Evolutionary conservation across 495 filamentous ascomycete genomes (phyloP).

Genomic region (Penicillium daleae): DNA sequence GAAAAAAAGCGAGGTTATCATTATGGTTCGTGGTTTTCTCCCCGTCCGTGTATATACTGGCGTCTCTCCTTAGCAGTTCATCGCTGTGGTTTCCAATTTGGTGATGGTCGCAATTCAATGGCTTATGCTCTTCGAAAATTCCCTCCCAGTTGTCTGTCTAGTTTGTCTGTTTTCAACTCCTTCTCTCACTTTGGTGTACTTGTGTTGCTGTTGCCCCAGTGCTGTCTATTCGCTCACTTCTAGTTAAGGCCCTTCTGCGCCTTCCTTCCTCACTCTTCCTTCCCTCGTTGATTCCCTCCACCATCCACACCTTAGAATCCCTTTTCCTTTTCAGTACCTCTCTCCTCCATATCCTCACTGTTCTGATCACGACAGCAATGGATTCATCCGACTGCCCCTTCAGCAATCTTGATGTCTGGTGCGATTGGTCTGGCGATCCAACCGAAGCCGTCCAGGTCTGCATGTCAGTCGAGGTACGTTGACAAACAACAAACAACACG

Average conservation of each 20-base stretch:
- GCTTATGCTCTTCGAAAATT: neutral
- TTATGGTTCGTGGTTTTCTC: conserved; percentile 15
- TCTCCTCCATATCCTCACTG: conserved; percentile 9
- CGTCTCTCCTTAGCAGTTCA: conserved; percentile 15
- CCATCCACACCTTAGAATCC: neutral
- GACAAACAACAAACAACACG: neutral
- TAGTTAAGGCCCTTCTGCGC: no score
- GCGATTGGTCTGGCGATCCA: conserved; percentile 38
- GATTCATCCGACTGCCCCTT: conserved; percentile 19
- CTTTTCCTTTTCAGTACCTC: neutral
- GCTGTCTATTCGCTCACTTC: neutral
- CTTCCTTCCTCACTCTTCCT: conserved; percentile 8
- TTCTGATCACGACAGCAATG: conserved; percentile 9
- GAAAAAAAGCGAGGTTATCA: conserved; percentile 22
- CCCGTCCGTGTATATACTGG: conserved; percentile 32
- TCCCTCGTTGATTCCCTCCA: conserved; percentile 7
- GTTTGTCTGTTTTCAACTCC: neutral
- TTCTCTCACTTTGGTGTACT: neutral
- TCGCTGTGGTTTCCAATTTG: conserved; percentile 13
- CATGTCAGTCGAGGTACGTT: conserved; percentile 39
- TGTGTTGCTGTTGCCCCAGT: neutral
- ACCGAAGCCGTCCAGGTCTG: conserved; percentile 31
- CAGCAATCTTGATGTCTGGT: conserved; percentile 39
- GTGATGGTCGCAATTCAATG: conserved; percentile 9
- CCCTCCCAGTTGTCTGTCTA: neutral